These are phyloP conservation scores for Dendrobium officinale DNA, from an alignment of 106 monocot species.

Conservation along the genomic window DNA sequence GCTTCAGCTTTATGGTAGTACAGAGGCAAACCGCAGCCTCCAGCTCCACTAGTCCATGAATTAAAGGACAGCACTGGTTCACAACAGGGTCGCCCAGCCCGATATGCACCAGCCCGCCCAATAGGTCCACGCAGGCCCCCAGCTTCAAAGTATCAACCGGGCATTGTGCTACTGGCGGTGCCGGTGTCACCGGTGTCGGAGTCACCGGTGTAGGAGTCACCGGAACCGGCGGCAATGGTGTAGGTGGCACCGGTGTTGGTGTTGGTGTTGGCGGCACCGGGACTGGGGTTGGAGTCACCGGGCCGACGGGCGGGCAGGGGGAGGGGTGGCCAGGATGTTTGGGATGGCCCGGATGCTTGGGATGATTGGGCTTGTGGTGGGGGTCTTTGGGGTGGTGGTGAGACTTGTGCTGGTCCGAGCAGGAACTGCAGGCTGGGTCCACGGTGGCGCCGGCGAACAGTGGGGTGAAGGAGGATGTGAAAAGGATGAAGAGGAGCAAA, in stretches of 20 bases:
- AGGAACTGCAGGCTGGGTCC: neutral
- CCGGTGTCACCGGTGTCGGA: neutral
- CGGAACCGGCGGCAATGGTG: neutral
- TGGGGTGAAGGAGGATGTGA: slow-evolving; percentile 32
- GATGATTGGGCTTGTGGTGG: slow-evolving; percentile 1
- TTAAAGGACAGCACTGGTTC: slow-evolving; percentile 56
- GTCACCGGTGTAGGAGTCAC: neutral
- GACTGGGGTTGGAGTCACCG: neutral
- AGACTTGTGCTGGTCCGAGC: neutral
- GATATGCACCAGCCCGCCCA: slow-evolving; percentile 61
- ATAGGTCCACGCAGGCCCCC: slow-evolving; percentile 63
- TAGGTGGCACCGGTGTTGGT: neutral
- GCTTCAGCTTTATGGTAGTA: slow-evolving; percentile 60
- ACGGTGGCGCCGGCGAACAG: slow-evolving; percentile 15
- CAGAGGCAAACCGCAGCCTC: slow-evolving; percentile 70
- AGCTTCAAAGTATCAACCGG: slow-evolving; percentile 54
- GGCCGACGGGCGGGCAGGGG: slow-evolving; percentile 1
- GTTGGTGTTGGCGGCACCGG: slow-evolving; percentile 9
- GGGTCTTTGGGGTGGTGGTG: slow-evolving; percentile 1
- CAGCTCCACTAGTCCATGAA: slow-evolving; percentile 46
- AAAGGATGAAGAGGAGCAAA: slow-evolving; percentile 31
- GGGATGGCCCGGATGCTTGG: slow-evolving; percentile 2
- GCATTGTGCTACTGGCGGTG: slow-evolving; percentile 23
- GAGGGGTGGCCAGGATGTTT: slow-evolving; percentile 12
- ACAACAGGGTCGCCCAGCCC: slow-evolving; percentile 44